Percentiles rank a stretch among this genome's conserved stretches.
These are phyloP conservation scores for Endothia cerciana DNA, from an alignment of 2,329 filamentous ascomycete genomes.

Conservation along the genomic window DNA sequence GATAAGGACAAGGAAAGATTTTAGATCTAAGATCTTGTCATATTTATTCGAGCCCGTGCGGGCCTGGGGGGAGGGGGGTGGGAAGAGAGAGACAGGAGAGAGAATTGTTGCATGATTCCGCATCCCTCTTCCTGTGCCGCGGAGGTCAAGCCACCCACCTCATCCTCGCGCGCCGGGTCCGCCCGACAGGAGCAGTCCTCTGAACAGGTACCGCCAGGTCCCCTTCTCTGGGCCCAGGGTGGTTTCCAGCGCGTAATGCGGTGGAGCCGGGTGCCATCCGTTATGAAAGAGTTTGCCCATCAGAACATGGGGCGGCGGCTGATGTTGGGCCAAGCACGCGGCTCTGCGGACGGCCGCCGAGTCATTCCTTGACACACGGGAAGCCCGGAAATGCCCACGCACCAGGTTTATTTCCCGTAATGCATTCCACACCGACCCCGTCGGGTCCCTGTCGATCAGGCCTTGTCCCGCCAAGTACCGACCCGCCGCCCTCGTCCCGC, in stretches of 20 bases:
- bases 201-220: slow-evolving; percentile 19
- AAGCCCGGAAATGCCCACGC: slow-evolving; percentile 16
- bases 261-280: slow-evolving; percentile 22
- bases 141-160: no score
- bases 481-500: slow-evolving; percentile 2
- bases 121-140: slow-evolving; percentile 16
- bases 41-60: slow-evolving; percentile 16
- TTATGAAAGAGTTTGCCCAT: slow-evolving; percentile 28
- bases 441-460: slow-evolving; percentile 8
- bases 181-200: no score
- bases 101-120: background rate
- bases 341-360: slow-evolving; percentile 27
- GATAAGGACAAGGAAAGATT: slow-evolving; percentile 16
- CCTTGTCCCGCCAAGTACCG: slow-evolving; percentile 27
- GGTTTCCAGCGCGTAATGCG: slow-evolving; percentile 25
- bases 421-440: slow-evolving; percentile 17
- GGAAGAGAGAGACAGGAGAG: background rate
- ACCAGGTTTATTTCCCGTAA: slow-evolving; percentile 22
- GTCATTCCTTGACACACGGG: slow-evolving; percentile 26
- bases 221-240: slow-evolving; percentile 10
- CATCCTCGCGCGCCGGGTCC: no score
- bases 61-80: background rate
- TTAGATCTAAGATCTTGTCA: slow-evolving; percentile 31
- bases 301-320: background rate
- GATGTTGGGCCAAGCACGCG: slow-evolving; percentile 18